A percentile compares a stretch with the other conserved stretches of the same genome.
phyloP scores from a whole-genome alignment of 371 early-diverging fungal species.

The Actinomortierella ambigua region DNA sequence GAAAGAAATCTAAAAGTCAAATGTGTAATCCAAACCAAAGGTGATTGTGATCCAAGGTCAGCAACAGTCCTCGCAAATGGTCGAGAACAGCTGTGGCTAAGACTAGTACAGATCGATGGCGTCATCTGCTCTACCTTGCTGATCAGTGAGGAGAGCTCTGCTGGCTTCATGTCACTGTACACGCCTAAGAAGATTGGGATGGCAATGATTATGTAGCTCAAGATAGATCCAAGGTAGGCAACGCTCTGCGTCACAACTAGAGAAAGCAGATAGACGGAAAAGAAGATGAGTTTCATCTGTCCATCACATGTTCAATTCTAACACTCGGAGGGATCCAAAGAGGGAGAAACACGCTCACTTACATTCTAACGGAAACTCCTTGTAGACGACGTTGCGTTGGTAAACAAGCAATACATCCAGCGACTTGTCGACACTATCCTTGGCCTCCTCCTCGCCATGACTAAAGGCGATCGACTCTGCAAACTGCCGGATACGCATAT shows the following conservation, averaged over 20 bases:
- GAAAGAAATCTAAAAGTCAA: conserved; percentile 61
- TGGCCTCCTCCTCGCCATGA: conserved; percentile 73
- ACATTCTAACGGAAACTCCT: conserved; percentile 69
- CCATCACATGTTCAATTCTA: background rate
- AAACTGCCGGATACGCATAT: conserved; percentile 73
- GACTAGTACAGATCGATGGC: background rate
- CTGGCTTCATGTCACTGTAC: conserved; percentile 68
- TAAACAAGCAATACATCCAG: conserved; percentile 57
- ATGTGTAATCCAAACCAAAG: background rate
- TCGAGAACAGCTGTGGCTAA: background rate
- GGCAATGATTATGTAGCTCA: conserved; percentile 85
- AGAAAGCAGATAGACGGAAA: background rate
- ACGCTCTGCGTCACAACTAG: conserved; percentile 69
- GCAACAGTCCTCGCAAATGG: background rate
- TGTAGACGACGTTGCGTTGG: conserved; percentile 64
- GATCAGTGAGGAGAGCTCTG: conserved; percentile 77
- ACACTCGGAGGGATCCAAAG: background rate
- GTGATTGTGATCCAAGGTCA: background rate
- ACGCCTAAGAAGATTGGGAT: conserved; percentile 81
- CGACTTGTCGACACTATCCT: conserved; percentile 53
- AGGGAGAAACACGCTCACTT: conserved; percentile 15
- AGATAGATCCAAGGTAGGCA: conserved; percentile 79
- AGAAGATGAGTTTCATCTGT: background rate
- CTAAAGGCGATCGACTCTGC: conserved; percentile 85
- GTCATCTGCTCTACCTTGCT: conserved; percentile 54